Percentiles rank a stretch among this genome's conserved stretches.
Evolutionary conservation across 2,329 filamentous ascomycete genomes (phyloP).

Genomic region (Pseudogymnoascus sp.): DNA sequence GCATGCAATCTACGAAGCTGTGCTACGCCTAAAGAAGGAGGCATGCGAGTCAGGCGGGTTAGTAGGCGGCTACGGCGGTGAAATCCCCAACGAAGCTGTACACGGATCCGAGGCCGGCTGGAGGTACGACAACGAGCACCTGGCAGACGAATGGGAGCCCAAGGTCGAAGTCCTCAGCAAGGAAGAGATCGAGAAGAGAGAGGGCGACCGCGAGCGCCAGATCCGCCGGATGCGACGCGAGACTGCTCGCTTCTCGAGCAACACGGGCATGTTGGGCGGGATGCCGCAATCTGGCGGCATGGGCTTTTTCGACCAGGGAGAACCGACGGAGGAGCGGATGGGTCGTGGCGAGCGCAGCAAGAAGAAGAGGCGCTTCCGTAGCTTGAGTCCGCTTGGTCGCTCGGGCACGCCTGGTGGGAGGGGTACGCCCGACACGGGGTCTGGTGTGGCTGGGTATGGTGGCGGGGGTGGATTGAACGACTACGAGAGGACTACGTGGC

Average conservation of each 20-base stretch:
- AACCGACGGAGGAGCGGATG: constrained; percentile 66
- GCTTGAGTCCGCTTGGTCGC: constrained; percentile 71
- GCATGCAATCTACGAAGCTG: constrained; percentile 94
- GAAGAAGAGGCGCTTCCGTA: constrained; percentile 89
- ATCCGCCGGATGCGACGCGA: constrained; percentile 80
- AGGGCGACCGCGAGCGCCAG: constrained; percentile 88
- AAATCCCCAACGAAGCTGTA: constrained; percentile 83
- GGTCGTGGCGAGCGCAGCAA: constrained; percentile 87
- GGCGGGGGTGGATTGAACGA: constrained; percentile 57
- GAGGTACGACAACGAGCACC: constrained; percentile 87
- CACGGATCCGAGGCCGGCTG: constrained; percentile 80
- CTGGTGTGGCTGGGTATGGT: constrained; percentile 60
- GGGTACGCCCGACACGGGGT: constrained; percentile 74
- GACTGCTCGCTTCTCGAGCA: constrained; percentile 86
- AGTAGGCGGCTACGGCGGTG: constrained; percentile 60
- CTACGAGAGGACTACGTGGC: constrained; percentile 73
- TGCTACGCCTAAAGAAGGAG: constrained; percentile 88
- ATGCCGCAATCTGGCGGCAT: constrained; percentile 50
- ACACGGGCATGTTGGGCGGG: constrained; percentile 71
- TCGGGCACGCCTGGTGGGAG: constrained; percentile 60
- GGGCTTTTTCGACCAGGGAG: constrained; percentile 46
- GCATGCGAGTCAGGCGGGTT: constrained; percentile 86
- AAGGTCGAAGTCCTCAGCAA: constrained; percentile 77
- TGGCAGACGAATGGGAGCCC: constrained; percentile 78
- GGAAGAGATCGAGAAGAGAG: constrained; percentile 95